Conservation (phyloP, 345 rosid genomes). For the Citrus maxima region DNA sequence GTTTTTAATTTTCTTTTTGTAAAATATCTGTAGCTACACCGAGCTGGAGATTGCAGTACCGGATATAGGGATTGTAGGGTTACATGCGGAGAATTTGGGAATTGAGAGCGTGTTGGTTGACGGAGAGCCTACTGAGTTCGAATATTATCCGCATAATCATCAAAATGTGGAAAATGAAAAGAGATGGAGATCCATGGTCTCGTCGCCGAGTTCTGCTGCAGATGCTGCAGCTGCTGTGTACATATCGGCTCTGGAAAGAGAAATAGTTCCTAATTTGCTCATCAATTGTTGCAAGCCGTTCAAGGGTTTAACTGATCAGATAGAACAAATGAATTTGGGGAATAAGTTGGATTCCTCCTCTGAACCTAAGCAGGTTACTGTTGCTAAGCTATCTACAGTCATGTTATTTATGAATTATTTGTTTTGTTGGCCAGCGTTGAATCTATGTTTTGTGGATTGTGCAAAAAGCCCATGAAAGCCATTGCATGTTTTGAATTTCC, state of each 20-base stretch:
- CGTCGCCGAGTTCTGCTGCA: slow-evolving; percentile 69
- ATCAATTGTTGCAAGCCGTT: slow-evolving; percentile 91
- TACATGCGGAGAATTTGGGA: slow-evolving; percentile 90
- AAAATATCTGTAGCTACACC: slow-evolving; percentile 51
- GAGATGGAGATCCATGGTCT: slow-evolving; percentile 49
- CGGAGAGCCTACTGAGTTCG: slow-evolving; percentile 86
- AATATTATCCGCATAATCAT: slow-evolving; percentile 72
- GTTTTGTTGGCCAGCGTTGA: background rate
- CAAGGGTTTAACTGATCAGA: slow-evolving; percentile 56
- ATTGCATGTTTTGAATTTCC: background rate
- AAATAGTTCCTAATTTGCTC: slow-evolving; percentile 68
- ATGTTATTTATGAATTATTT: background rate
- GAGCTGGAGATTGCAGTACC: slow-evolving; percentile 92
- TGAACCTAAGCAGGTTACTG: slow-evolving; percentile 68
- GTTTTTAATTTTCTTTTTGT: background rate
- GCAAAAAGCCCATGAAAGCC: background rate
- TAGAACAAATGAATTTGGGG: slow-evolving; percentile 46
- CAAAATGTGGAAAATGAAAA: slow-evolving; percentile 47
- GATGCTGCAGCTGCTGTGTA: slow-evolving; percentile 73
- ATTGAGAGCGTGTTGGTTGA: slow-evolving; percentile 85
- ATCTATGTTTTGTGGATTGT: background rate
- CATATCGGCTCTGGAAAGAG: slow-evolving; percentile 57
- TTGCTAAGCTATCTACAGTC: slow-evolving; percentile 2
- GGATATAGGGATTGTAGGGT: slow-evolving; percentile 85
- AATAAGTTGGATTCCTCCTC: slow-evolving; percentile 53